A percentile compares a stretch with the other conserved stretches of the same genome.
Evolutionary conservation across 176 grass and related monocot genomes (phyloP).

Genomic region (Triticum monococcum): DNA sequence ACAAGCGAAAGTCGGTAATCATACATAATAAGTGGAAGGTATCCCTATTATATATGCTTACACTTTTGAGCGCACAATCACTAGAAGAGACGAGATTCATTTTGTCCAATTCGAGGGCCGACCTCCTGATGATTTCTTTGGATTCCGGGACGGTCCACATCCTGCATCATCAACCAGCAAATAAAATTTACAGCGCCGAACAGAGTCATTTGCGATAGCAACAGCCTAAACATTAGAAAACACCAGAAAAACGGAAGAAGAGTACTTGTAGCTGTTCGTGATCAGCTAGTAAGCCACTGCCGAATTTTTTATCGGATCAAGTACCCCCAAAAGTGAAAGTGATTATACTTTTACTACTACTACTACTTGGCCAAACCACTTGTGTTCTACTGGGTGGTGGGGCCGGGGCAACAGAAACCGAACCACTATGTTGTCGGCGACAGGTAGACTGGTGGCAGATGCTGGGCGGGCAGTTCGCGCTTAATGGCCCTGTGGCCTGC

Average conservation of each 20-base stretch:
- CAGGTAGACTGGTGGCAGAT: slow-evolving; percentile 24
- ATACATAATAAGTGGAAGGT: neutral
- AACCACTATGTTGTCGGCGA: slow-evolving; percentile 35
- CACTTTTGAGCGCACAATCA: slow-evolving; percentile 58
- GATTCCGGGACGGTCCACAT: slow-evolving; percentile 94
- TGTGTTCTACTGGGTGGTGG: neutral
- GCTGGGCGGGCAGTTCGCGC: neutral
- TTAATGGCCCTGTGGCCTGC: slow-evolving; percentile 18
- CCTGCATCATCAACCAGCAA: slow-evolving; percentile 34
- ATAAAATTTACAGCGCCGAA: neutral
- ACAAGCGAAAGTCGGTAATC: neutral
- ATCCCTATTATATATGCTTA: slow-evolving; percentile 30
- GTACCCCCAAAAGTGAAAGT: neutral
- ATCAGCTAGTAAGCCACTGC: neutral
- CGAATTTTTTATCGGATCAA: neutral
- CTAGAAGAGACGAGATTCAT: slow-evolving; percentile 50
- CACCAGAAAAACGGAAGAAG: neutral
- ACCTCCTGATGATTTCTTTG: slow-evolving; percentile 68
- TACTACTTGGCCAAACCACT: neutral
- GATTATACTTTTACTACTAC: neutral
- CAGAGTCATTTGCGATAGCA: neutral
- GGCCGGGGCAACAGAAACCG: neutral
- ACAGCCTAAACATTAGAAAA: neutral
- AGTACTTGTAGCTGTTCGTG: neutral
- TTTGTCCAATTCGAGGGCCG: slow-evolving; percentile 42